Conservation (phyloP, 345 rosid genomes). For the Corymbia maculata region DNA sequence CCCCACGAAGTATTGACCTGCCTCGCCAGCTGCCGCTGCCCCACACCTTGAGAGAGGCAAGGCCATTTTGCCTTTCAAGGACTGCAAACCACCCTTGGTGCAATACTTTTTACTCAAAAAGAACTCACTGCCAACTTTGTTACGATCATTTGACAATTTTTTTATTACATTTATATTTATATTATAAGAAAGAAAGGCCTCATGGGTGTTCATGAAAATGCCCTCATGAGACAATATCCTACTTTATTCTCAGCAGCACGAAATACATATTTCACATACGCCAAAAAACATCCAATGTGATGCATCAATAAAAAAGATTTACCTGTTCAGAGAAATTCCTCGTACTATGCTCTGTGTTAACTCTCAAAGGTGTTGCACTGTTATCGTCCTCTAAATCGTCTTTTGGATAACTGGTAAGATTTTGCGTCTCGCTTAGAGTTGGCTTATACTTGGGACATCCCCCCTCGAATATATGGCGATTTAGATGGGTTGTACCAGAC, state of each 20-base stretch:
- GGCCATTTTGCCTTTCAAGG: background rate
- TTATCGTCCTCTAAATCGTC: background rate
- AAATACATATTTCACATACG: background rate
- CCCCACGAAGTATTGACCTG: background rate
- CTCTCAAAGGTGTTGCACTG: background rate
- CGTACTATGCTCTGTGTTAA: background rate
- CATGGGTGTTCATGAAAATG: too few relatives aligned
- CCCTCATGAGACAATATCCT: background rate
- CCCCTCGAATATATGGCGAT: background rate
- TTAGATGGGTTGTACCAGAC: constrained; percentile 1
- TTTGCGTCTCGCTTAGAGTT: background rate
- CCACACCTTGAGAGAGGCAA: background rate
- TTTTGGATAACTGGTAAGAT: background rate
- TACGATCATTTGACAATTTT: too few relatives aligned
- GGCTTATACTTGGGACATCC: background rate
- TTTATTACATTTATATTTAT: too few relatives aligned
- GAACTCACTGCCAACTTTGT: background rate
- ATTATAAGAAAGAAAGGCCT: too few relatives aligned
- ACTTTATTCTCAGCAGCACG: background rate
- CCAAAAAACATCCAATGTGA: background rate
- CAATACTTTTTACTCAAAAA: background rate
- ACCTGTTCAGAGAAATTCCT: background rate
- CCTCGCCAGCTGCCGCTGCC: background rate
- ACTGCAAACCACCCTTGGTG: background rate
- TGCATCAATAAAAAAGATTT: background rate